Conservation (phyloP, 768 basidiomycete genomes). For the Suillus variegatus region DNA sequence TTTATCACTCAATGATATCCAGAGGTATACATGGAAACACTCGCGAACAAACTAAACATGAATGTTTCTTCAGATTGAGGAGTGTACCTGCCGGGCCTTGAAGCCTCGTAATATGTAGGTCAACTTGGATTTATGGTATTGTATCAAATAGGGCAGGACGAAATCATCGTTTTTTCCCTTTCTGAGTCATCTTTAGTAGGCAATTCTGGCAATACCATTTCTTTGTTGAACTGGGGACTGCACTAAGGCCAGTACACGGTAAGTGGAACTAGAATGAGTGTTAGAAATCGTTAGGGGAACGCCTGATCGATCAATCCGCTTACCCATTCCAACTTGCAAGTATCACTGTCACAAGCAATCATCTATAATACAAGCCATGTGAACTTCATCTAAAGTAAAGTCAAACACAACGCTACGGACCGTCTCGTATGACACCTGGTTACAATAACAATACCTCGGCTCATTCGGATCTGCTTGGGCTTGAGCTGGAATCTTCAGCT, state of each 20-base stretch:
- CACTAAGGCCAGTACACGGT: slow-evolving; percentile 60
- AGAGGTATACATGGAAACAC: slow-evolving; percentile 88
- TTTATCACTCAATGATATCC: slow-evolving; percentile 9
- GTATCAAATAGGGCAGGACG: background rate
- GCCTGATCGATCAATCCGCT: slow-evolving; percentile 28
- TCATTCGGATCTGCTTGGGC: slow-evolving; percentile 44
- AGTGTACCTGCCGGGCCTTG: background rate
- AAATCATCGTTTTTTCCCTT: slow-evolving; percentile 32
- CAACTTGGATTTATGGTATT: background rate
- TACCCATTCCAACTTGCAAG: slow-evolving; percentile 84
- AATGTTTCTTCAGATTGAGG: slow-evolving; percentile 33
- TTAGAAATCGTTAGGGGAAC: background rate
- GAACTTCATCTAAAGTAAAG: slow-evolving; percentile 14
- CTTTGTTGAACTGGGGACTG: slow-evolving; percentile 53
- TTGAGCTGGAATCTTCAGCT: slow-evolving; percentile 39
- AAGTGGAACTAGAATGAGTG: slow-evolving; percentile 66
- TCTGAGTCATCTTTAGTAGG: slow-evolving; percentile 35
- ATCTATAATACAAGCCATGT: slow-evolving; percentile 47
- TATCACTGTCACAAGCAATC: slow-evolving; percentile 80
- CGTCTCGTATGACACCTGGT: slow-evolving; percentile 78
- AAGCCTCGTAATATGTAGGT: background rate
- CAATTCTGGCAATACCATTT: slow-evolving; percentile 80
- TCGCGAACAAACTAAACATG: slow-evolving; percentile 80
- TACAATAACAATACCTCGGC: slow-evolving; percentile 78
- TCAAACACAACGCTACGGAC: slow-evolving; percentile 39